Base-by-base conservation (phyloP, 371 early-diverging fungal species). In the Entomophthora muscae region DNA sequence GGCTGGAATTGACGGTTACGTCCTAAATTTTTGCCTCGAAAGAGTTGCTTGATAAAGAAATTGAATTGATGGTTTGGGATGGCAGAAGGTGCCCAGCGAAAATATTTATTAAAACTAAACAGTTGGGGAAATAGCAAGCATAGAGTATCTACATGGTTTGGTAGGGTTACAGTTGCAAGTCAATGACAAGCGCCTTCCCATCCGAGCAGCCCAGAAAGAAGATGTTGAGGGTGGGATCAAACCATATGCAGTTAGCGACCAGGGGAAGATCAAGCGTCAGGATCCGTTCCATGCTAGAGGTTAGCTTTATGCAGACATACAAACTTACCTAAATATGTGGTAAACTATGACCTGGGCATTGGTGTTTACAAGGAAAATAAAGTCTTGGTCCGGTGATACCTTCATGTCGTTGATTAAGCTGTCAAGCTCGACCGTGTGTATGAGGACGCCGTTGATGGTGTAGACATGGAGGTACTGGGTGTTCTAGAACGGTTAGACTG, bases 111-210 rank as follows among this genome's bases (percentile, higher is more conserved):
- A n/a, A n/a, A n/a, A n/a, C n/a, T n/a, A n/a, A n/a, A n/a, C n/a
- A n/a, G n/a, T n/a, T n/a, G n/a, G n/a, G n/a, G n/a, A n/a, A n/a
- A n/a, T n/a, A n/a, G n/a, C n/a, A n/a, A n/a, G n/a, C n/a, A n/a
- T n/a, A n/a, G n/a, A n/a, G n/a, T n/a, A n/a, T n/a, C n/a, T n/a
- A n/a, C n/a, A n/a, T n/a, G n/a, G n/a, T n/a, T n/a, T n/a, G n/a
- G n/a, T n/a, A n/a, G n/a, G 42, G 5, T 42, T 42, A 42, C 5
- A 42, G 42, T 55, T 55, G 56, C 22, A 55, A 61, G 42, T 61
- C 61, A 51, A 61, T 61, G 31, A 42, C 32, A 10, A 61, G 26
- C 7, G 42, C 23, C 30, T 61, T 61, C 7, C 61, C 61, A 17
- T 61, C 61, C 2, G 23, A 23, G 26, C 61, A 61, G 5, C 61